Conservation (phyloP, 1,139 yeast genomes). For the Debaryomyces robertsiae region DNA sequence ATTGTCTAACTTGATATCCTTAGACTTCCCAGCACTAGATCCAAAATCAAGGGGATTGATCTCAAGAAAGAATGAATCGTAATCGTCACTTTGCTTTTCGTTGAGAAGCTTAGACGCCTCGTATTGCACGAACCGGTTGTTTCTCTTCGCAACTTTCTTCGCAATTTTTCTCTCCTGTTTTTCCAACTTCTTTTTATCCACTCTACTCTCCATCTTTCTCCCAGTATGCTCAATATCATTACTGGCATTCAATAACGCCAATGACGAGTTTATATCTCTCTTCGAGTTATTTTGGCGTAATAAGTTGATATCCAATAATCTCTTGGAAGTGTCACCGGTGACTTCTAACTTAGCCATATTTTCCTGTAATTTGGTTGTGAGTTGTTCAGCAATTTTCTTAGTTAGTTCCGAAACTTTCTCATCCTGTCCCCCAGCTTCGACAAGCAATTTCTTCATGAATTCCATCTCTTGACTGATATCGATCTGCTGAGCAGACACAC, state of each 20-base stretch:
- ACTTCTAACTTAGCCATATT: slow-evolving; percentile 70
- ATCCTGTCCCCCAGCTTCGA: slow-evolving; percentile 78
- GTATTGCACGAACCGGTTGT: slow-evolving; percentile 81
- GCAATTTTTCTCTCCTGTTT: slow-evolving; percentile 98
- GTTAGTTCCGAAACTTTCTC: slow-evolving; percentile 56
- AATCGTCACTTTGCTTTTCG: slow-evolving; percentile 66
- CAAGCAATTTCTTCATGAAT: slow-evolving; percentile 63
- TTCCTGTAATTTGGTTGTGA: slow-evolving; percentile 60
- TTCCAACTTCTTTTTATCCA: slow-evolving; percentile 93
- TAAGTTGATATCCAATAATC: slow-evolving; percentile 71
- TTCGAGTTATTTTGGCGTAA: slow-evolving; percentile 60
- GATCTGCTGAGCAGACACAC: slow-evolving; percentile 74
- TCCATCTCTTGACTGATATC: slow-evolving; percentile 66
- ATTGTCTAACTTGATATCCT: slow-evolving; percentile 89
- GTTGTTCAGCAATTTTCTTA: slow-evolving; percentile 44
- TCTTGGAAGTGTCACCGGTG: slow-evolving; percentile 80
- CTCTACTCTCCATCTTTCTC: slow-evolving; percentile 88
- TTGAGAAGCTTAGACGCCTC: slow-evolving; percentile 89
- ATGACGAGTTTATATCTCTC: slow-evolving; percentile 70
- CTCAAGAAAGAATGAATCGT: slow-evolving; percentile 91
- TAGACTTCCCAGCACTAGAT: slow-evolving; percentile 88
- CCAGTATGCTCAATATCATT: slow-evolving; percentile 90
- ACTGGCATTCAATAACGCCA: slow-evolving; percentile 72
- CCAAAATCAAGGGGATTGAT: slow-evolving; percentile 94
- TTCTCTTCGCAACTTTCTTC: slow-evolving; percentile 92